A percentile compares a stretch with the other conserved stretches of the same genome.
Conservation (phyloP, 352 stramenopile genomes). For the Globisporangium orthogonon region DNA sequence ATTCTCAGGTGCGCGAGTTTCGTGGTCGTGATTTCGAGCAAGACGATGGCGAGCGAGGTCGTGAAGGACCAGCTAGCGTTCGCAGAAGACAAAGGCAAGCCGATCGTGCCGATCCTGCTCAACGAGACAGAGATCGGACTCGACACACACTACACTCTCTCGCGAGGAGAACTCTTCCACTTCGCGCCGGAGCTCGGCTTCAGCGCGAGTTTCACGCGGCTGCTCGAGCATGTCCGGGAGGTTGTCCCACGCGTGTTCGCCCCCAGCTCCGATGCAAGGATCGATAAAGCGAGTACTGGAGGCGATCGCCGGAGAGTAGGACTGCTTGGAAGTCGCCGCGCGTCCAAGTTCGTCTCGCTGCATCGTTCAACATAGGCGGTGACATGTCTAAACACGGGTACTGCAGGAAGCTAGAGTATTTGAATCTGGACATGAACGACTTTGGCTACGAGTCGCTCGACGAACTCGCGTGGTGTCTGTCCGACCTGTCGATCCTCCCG, state of each 20-base stretch:
- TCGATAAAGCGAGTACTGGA: too few species aligned
- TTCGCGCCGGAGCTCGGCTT: conserved; percentile 79
- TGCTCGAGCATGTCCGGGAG: conserved; percentile 42
- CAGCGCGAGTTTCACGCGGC: conserved; percentile 56
- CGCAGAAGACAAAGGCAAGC: conserved; percentile 66
- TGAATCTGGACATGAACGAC: conserved; percentile 3
- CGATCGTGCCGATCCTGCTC: conserved; percentile 71
- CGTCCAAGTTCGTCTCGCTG: too few species aligned
- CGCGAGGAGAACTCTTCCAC: conserved; percentile 62
- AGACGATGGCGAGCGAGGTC: conserved; percentile 61
- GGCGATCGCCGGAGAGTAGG: too few species aligned
- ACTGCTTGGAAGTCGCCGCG: too few species aligned
- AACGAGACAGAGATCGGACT: conserved; percentile 59
- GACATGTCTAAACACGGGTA: background rate
- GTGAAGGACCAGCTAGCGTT: conserved; percentile 81
- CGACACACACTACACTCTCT: conserved; percentile 76
- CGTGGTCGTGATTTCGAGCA: conserved; percentile 66
- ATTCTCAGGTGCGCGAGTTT: conserved; percentile 75
- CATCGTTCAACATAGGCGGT: background rate
- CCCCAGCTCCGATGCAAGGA: too few species aligned
- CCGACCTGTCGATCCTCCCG: background rate
- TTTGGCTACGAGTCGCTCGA: background rate
- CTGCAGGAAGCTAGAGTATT: background rate
- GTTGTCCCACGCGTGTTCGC: conserved; percentile 15
- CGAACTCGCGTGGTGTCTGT: background rate